Evolutionary conservation across 352 stramenopile genomes (phyloP), one percentile per base, ranked within the genome.

Genomic region (Aphanomyces euteiches): DNA sequence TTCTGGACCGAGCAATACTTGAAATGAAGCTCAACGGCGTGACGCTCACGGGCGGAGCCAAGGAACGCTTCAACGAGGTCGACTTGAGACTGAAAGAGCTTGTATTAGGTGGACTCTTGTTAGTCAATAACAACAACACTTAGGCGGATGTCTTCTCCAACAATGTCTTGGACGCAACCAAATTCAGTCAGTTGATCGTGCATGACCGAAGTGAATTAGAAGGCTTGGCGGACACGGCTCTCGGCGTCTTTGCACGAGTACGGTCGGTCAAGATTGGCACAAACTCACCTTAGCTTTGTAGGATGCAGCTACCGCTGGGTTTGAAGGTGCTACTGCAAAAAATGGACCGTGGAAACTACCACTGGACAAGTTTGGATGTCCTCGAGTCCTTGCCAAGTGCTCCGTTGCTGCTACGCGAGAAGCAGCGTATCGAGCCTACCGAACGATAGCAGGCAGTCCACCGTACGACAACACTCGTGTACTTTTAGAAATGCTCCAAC

Each of bases 91-190:
- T 96, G 17, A 93, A 96, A 0, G 87, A 98, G 69, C 79, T 99
- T 73, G 84, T 90, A 73, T 34, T 43, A 8, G 53, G 19, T 65
- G 74, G 12, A 15, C 15, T 15, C 43, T 48, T 48, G 21, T 7
- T 56, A 7, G 36, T 73, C 45, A 72, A n/a, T n/a, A n/a, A n/a
- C n/a, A n/a, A n/a, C n/a, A n/a, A n/a, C n/a, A n/a, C 6, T 15
- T 50, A 93, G 85, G 94, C 84, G 41, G 98, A 91, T 47, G 96
- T 95, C 58, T 99, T 99, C 66, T 92, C 84, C 43, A 98, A 98
- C 73, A 99, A 99, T 78, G 80, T 99, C 41, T 83, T 99, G 45
- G 97, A 99, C 76, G 91, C 92, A 1, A 99, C 96, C 36, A 99
- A 99, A 78, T 84, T 84, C 13, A 99, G 96, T 74, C 85, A 86